Evolutionary conservation across 331 rosid species (phyloP).

Genomic region (Prunus yedoensis): DNA sequence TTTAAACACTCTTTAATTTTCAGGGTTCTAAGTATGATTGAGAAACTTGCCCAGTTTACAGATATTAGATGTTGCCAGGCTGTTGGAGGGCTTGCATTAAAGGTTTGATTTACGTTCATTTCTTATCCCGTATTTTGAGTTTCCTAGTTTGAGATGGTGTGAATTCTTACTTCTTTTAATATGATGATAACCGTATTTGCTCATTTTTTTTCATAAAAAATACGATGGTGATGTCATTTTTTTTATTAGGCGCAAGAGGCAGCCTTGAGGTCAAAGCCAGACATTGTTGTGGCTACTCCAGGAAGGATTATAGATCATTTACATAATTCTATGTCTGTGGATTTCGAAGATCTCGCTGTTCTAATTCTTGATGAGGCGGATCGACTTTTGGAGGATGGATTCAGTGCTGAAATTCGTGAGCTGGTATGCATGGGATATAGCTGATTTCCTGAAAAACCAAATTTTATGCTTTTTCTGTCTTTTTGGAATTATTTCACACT

Average conservation of each 20-base stretch:
- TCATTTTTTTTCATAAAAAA: conserved; percentile 4
- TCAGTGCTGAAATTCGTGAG: conserved; percentile 88
- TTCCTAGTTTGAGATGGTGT: neutral
- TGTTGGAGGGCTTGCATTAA: conserved; percentile 86
- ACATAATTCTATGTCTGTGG: conserved; percentile 94
- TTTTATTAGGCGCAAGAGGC: conserved; percentile 78
- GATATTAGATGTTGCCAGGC: conserved; percentile 92
- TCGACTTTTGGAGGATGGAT: conserved; percentile 95
- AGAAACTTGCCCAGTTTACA: conserved; percentile 81
- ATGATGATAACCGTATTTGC: no score
- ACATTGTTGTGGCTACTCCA: conserved; percentile 98
- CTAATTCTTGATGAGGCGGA: conserved; percentile 98
- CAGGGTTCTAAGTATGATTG: conserved; percentile 96
- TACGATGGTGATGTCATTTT: conserved; percentile 19
- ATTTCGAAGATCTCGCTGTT: conserved; percentile 21
- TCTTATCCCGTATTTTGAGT: neutral
- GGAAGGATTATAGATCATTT: conserved; percentile 98
- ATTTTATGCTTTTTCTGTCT: neutral
- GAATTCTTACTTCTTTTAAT: no score
- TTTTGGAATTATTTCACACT: neutral
- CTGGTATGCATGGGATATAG: conserved; percentile 47
- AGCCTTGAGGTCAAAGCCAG: conserved; percentile 92
- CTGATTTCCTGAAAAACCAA: neutral
- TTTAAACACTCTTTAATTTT: neutral
- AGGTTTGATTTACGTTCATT: conserved; percentile 54